These are phyloP conservation scores for Hyphopichia homilentoma DNA, from an alignment of 805 yeast species.

Conservation along the genomic window DNA sequence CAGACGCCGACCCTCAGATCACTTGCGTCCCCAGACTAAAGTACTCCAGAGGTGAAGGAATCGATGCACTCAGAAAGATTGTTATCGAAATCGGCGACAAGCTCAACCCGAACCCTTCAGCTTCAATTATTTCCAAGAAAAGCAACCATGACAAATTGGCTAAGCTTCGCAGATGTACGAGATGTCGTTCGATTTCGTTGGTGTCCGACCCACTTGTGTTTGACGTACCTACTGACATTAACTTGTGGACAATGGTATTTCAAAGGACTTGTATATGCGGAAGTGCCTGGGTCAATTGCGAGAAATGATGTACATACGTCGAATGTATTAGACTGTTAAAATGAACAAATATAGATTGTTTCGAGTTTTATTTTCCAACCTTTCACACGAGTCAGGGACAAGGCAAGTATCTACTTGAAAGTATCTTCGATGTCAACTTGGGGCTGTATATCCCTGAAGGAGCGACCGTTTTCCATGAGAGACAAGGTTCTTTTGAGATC, in stretches of 20 bases:
- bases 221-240: slow-evolving; percentile 26
- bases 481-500: slow-evolving; percentile 13
- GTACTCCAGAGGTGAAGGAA: slow-evolving; percentile 18
- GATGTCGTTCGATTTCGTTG: slow-evolving; percentile 42
- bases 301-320: no score
- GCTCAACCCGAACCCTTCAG: slow-evolving; percentile 3
- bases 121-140: background rate
- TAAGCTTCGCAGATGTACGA: slow-evolving; percentile 33
- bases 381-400: no score
- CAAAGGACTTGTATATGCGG: slow-evolving; percentile 79
- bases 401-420: slow-evolving; percentile 6
- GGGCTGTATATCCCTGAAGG: slow-evolving; percentile 12
- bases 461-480: slow-evolving; percentile 23
- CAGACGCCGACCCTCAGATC: slow-evolving; percentile 2
- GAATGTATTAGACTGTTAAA: no score
- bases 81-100: slow-evolving; percentile 15
- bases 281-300: slow-evolving; percentile 59
- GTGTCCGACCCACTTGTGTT: slow-evolving; percentile 37
- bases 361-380: background rate
- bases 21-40: slow-evolving; percentile 18
- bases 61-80: slow-evolving; percentile 38
- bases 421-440: slow-evolving; percentile 23
- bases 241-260: slow-evolving; percentile 59
- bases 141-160: slow-evolving; percentile 1
- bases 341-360: background rate